Percentiles rank a stretch among this genome's conserved stretches.
Conservation (phyloP, 805 yeast species). For the Lipomyces sp. region DNA sequence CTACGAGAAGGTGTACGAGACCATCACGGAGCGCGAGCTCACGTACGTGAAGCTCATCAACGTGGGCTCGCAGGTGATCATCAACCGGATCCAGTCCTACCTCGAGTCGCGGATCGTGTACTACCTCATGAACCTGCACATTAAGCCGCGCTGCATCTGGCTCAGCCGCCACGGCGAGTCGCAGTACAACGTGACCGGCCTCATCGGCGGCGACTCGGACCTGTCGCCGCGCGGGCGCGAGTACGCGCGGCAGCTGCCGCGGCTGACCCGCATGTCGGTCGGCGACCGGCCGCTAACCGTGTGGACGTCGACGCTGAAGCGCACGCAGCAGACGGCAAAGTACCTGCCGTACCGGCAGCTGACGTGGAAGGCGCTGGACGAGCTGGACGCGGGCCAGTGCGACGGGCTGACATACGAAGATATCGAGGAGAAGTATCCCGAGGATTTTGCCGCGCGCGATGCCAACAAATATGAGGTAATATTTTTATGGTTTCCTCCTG, state of each 20-base stretch:
- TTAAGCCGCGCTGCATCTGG: constrained; percentile 90
- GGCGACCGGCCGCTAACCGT: constrained; percentile 65
- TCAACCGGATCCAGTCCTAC: constrained; percentile 83
- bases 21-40: constrained; percentile 58
- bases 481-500: constrained; percentile 1
- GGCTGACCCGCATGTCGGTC: constrained; percentile 61
- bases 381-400: constrained; percentile 94
- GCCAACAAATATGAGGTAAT: constrained; percentile 80
- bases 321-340: constrained; percentile 92
- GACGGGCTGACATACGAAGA: constrained; percentile 97
- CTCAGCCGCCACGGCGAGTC: constrained; percentile 95
- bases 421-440: constrained; percentile 79
- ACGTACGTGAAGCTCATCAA: constrained; percentile 87
- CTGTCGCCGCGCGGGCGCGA: constrained; percentile 78
- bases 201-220: constrained; percentile 92
- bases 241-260: constrained; percentile 79
- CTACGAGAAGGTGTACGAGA: constrained; percentile 73
- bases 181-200: constrained; percentile 84
- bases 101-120: constrained; percentile 89
- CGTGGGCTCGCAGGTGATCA: constrained; percentile 81
- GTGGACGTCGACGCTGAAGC: constrained; percentile 88
- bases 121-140: constrained; percentile 92
- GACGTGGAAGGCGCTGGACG: constrained; percentile 96
- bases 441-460: constrained; percentile 92
- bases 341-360: constrained; percentile 74